A percentile compares a stretch with the other conserved stretches of the same genome.
phyloP scores from a whole-genome alignment of 345 rosid species.

The Sisymbrium altissimum region DNA sequence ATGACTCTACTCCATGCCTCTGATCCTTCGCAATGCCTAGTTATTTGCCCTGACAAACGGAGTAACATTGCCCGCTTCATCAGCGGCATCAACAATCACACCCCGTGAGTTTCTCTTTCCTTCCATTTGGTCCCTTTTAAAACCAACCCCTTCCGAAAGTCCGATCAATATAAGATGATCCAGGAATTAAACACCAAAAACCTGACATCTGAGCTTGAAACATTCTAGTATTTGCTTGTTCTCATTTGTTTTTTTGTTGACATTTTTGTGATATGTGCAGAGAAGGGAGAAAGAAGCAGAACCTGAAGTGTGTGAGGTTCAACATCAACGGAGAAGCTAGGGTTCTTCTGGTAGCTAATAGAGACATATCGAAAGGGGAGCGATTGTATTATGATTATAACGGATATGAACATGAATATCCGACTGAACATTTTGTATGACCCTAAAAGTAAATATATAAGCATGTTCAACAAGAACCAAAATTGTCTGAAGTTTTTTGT shows the following conservation, averaged over 20 bases:
- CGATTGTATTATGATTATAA: slow-evolving; percentile 92
- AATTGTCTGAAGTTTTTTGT: neutral
- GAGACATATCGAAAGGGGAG: slow-evolving; percentile 79
- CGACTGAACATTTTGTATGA: slow-evolving; percentile 93
- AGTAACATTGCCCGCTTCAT: slow-evolving; percentile 86
- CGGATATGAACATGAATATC: slow-evolving; percentile 85
- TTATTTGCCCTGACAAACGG: slow-evolving; percentile 80
- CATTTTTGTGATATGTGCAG: slow-evolving; percentile 46
- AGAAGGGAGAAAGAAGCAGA: slow-evolving; percentile 95
- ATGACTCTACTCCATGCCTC: slow-evolving; percentile 81
- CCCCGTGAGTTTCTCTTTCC: slow-evolving; percentile 54
- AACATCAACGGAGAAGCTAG: slow-evolving; percentile 76
- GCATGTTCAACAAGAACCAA: neutral
- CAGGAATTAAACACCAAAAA: neutral
- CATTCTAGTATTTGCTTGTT: neutral
- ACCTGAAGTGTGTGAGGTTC: slow-evolving; percentile 86
- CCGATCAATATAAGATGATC: neutral
- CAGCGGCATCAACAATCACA: slow-evolving; percentile 91
- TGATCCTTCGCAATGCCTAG: slow-evolving; percentile 65
- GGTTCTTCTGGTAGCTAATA: slow-evolving; percentile 80
- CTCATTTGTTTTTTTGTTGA: neutral
- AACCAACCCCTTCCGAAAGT: no score
- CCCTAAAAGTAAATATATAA: neutral
- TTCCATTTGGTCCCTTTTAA: neutral
- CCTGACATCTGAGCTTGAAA: neutral